Base-by-base conservation (phyloP, 305 asterid species). In the Fraxinus platypoda region DNA sequence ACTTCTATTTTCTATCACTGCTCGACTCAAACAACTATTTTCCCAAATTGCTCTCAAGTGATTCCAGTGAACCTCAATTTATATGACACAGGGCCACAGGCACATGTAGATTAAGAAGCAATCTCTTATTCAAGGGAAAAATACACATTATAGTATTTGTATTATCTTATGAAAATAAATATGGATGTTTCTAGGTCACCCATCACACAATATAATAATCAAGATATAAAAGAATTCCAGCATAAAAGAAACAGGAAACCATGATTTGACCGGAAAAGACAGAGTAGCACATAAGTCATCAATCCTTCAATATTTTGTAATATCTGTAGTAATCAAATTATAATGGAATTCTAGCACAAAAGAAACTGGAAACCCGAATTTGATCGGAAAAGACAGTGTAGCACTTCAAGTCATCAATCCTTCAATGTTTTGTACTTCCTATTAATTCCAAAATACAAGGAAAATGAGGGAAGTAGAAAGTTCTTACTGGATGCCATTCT, bases 401-500 rank as follows among this genome's bases (percentile, higher is more conserved):
- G 70, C 7, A 66, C 30, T 12, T 23, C 41, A 35, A 81, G 77
- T 41, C 43, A 62, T 66, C 25, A 79, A 68, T 30, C 49, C 64
- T 77, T 37, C 43, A 76, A 66, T 17, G 25, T 46, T 46, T 41
- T 74, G 71, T 70, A 41, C 59, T 2, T 17, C 17, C 37, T 68
- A 59, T 35, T 52, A 38, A 64, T 23, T 71, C 77, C 49, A 64
- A 79, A 19, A 70, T 41, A 76, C 71, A 83, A 84, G n/a, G 72
- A 19, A 73, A 84, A 77, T 19, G 43, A 80, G 64, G 72, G 66
- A 78, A 88, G 82, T 41, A 83, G 78, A 71, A 85, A 82, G 49
- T 72, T 76, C 95, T 81, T 95, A 95, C 99, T 9, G 99, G 99
- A 84, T 72, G 84, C 92, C 94, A 95, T 87, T 95, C 98, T 82